Percentiles rank a stretch among this genome's conserved stretches.
phyloP scores from a whole-genome alignment of 768 basidiomycete genomes.

The Crepidotus variabilis region DNA sequence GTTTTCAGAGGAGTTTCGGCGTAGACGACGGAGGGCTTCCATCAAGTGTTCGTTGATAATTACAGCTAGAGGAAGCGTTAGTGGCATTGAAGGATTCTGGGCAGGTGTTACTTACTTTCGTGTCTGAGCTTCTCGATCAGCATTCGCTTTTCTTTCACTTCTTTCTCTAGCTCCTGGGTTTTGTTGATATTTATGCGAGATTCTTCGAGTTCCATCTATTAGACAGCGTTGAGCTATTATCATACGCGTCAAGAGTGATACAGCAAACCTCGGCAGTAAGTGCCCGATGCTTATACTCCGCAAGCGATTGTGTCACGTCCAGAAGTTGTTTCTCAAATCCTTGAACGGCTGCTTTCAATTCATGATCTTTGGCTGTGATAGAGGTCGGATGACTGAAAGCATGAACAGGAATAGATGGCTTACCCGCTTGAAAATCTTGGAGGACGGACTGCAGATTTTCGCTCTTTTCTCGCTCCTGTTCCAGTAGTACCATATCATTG shows the following conservation, averaged over 20 bases:
- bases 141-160: constrained; percentile 93
- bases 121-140: constrained; percentile 94
- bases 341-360: constrained; percentile 79
- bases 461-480: constrained; percentile 68
- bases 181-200: constrained; percentile 60
- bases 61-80: constrained; percentile 55
- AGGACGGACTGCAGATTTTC: constrained; percentile 88
- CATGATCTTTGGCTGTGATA: constrained; percentile 78
- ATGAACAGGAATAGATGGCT: constrained; percentile 21
- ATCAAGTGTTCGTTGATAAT: constrained; percentile 98
- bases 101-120: constrained; percentile 58
- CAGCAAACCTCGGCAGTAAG: constrained; percentile 77
- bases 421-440: constrained; percentile 93
- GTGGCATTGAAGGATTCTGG: not conserved
- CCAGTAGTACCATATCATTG: constrained; percentile 37
- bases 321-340: constrained; percentile 77
- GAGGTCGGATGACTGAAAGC: not conserved
- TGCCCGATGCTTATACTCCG: constrained; percentile 89
- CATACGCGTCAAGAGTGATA: not conserved
- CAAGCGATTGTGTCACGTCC: constrained; percentile 68
- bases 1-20: constrained; percentile 80
- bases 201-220: constrained; percentile 72
- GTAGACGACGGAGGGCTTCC: constrained; percentile 92
- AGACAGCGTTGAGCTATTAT: constrained; percentile 7
- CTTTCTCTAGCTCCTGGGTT: constrained; percentile 76